Evolutionary conservation across 805 yeast species (phyloP), one percentile per base, ranked within the genome.

Genomic region (Kodamaea sagamina): DNA sequence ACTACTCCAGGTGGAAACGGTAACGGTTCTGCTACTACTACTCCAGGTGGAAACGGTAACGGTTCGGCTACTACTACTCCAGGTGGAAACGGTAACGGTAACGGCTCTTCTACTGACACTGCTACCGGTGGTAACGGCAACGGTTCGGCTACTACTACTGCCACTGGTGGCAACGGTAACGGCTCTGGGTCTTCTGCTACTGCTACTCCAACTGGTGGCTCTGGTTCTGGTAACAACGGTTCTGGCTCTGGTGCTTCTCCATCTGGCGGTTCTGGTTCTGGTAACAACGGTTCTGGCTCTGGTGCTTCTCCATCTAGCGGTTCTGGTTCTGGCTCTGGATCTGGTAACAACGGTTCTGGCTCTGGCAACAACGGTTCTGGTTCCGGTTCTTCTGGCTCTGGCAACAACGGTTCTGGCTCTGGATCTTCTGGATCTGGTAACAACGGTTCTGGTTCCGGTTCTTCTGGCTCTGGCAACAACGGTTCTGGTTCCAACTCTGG

Each of bases 401-500:
- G 29, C 17, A 16, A 15, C 24, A 34, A 34, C 37, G 39, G 39
- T 25, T 36, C 39, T 15, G 26, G 26, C 26, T 16, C 41, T 27
- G 41, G 41, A 6, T 13, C 34, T 21, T 15, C 21, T 22, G 11
- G 11, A 2, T 17, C 22, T 32, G 24, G 24, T 15, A 16, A 17
- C 6, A 15, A 22, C 21, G 40, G 40, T 26, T 37, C 40, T 26
- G 29, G 29, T 8, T 21, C 24, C 8, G 24, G 24, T 8, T 21
- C n/a, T 12, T 7, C 22, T 26, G 41, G 41, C 11, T 31, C 42
- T 39, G 36, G 37, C 15, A 10, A 15, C 12, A 26, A 18, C 18
- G 39, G 39, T 11, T 27, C 43, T 25, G 43, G 43, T 10, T 41
- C 44, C 27, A 35, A 35, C 13, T 37, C 41, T 19, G 42, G 42